phyloP scores from a whole-genome alignment of 2,329 filamentous ascomycete genomes.

The Corniculantispora saksenae region DNA sequence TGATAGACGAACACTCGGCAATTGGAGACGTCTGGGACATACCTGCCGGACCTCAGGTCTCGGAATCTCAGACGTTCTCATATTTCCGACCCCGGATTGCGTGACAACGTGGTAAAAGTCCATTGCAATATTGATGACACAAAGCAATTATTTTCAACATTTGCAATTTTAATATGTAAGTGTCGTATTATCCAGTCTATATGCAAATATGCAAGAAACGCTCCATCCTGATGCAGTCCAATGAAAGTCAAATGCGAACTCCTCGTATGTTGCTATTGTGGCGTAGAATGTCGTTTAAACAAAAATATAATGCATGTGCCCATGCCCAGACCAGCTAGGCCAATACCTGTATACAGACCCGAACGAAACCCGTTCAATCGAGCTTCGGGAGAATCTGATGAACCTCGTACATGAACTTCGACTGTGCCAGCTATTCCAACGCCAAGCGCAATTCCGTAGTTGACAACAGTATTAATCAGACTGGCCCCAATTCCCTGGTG shows the following conservation, averaged over 20 bases:
- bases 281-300: not conserved
- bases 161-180: no score
- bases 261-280: not conserved
- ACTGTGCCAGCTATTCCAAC: slow-evolving; percentile 67
- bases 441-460: slow-evolving; percentile 67
- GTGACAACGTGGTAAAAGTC: no score
- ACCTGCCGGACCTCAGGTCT: no score
- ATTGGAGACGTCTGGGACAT: no score
- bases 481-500: slow-evolving; percentile 51
- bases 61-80: no score
- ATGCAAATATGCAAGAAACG: not conserved
- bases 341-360: slow-evolving; percentile 44
- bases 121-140: no score
- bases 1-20: no score
- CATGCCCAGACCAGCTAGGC: slow-evolving; percentile 30
- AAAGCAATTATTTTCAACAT: no score
- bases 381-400: slow-evolving; percentile 27
- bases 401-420: slow-evolving; percentile 43
- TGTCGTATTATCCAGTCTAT: no score
- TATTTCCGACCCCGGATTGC: no score
- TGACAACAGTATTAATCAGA: slow-evolving; percentile 65
- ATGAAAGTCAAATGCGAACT: not conserved
- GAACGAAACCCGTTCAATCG: slow-evolving; percentile 37
- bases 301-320: slow-evolving; percentile 11
- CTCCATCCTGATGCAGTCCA: not conserved